phyloP scores from a whole-genome alignment of 805 yeast species.

The Candida anglica region DNA sequence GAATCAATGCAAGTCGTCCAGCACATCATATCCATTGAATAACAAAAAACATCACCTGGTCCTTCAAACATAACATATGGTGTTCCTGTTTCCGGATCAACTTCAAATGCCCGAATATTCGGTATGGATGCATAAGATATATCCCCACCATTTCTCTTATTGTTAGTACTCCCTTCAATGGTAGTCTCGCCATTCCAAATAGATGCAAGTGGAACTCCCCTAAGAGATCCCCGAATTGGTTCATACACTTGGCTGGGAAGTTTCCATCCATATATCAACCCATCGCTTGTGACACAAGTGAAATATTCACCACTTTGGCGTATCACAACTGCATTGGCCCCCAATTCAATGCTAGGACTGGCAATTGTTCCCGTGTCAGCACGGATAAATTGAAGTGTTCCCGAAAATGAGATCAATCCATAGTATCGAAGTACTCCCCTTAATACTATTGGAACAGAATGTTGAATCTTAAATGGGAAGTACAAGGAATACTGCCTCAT shows the following conservation, averaged over 20 bases:
- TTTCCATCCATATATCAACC: conserved; percentile 50
- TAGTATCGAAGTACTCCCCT: conserved; percentile 37
- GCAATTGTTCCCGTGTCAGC: conserved; percentile 42
- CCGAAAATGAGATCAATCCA: conserved; percentile 56
- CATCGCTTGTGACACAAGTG: conserved; percentile 47
- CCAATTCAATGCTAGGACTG: conserved; percentile 50
- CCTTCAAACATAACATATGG: conserved; percentile 38
- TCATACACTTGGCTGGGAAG: conserved; percentile 18
- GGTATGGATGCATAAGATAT: no score
- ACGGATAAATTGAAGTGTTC: conserved; percentile 45
- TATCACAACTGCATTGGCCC: conserved; percentile 39
- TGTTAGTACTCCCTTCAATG: no score
- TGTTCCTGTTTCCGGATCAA: conserved; percentile 32
- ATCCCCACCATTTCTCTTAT: no score
- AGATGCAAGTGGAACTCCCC: conserved; percentile 50
- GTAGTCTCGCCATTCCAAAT: no score
- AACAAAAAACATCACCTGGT: conserved; percentile 36
- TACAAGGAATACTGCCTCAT: conserved; percentile 32
- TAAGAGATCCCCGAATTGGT: conserved; percentile 25
- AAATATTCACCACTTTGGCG: conserved; percentile 29
- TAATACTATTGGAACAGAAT: conserved; percentile 37
- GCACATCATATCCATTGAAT: conserved; percentile 33
- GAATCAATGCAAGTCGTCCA: conserved; percentile 51
- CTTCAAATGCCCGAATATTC: conserved; percentile 25
- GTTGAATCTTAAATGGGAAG: conserved; percentile 46